Base-by-base conservation (phyloP, 352 stramenopile species). In the Globisporangium barbulae region DNA sequence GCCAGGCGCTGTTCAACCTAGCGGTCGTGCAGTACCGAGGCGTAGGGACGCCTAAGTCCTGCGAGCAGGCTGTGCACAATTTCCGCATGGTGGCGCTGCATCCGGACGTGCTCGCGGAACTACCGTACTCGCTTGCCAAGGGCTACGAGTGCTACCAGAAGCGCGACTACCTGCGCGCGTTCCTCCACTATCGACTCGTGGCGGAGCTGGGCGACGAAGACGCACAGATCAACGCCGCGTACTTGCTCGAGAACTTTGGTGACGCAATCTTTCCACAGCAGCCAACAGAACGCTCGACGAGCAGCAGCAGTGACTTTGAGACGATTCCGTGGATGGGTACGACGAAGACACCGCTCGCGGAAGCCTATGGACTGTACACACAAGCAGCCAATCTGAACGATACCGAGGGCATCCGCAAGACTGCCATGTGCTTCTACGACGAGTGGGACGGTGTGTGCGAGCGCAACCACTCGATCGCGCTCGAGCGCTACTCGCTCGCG, bases 21-120 rank as follows among this genome's bases (percentile, higher is more conserved):
- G 85, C 76, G 3, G 72, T 90, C 39, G 85, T 94, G 85, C 77
- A 92, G 61, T 92, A 79, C 59, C 72, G 67, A 28, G 85, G 82
- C 31, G 65, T 83, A 21, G 83, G 83, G 2, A 89, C 78, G 5
- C 63, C 71, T 12, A 62, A 62, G 17, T 85, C 77, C 9, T 94
- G 85, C 50, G 53, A 52, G 1, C 55, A 57, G 12, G 81, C 85
- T 0, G 42, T 92, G 31, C 62, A 77, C 17, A 64, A 85, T n/a
- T 91, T 94, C 39, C 83, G 85, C 31, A 62, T 68, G 1, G 85
- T 91, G 6, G 81, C 84, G n/a, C 61, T 89, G 21, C 73, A 90
- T 37, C 71, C 79, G 3, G 66, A 75, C 8, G 48, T 85, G 22
- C 71, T 91, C 12, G 67, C 74, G 1, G 62, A 76, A 17, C 53